Percentiles rank a stretch among this genome's conserved stretches.
phyloP scores from a whole-genome alignment of 768 basidiomycete genomes.

The Pulveroboletus sp. region DNA sequence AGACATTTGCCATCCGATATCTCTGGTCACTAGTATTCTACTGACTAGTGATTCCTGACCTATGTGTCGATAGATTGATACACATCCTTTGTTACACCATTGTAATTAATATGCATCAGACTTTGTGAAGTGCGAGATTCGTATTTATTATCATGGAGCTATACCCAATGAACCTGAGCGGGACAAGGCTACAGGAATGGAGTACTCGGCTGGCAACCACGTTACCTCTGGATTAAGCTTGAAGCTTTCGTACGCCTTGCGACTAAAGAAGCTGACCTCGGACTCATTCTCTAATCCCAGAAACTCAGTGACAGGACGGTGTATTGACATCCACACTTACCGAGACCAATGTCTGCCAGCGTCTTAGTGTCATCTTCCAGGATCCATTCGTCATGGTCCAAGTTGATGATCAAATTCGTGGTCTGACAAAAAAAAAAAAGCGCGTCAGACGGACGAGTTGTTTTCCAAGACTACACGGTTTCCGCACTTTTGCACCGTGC shows the following conservation, averaged over 20 bases:
- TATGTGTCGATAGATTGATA: slow-evolving; percentile 27
- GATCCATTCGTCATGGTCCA: slow-evolving; percentile 95
- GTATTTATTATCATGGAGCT: slow-evolving; percentile 4
- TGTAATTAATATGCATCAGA: slow-evolving; percentile 27
- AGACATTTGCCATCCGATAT: slow-evolving; percentile 18
- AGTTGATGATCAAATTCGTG: slow-evolving; percentile 95
- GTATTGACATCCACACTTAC: slow-evolving; percentile 43
- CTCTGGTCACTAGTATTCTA: slow-evolving; percentile 20
- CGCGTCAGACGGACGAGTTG: background rate
- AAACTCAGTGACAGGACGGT: background rate
- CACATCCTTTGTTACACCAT: slow-evolving; percentile 26
- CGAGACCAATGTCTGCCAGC: slow-evolving; percentile 70
- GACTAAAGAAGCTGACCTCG: slow-evolving; percentile 89
- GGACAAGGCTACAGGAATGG: background rate
- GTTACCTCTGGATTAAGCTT: slow-evolving; percentile 75
- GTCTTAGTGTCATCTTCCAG: slow-evolving; percentile 59
- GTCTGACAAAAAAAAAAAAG: slow-evolving; percentile 49
- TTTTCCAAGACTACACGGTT: background rate
- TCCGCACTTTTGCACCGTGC: slow-evolving; percentile 82
- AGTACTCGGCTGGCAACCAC: no score
- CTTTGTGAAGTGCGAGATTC: background rate
- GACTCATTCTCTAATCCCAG: slow-evolving; percentile 79
- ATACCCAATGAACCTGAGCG: slow-evolving; percentile 28
- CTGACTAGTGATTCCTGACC: slow-evolving; percentile 9
- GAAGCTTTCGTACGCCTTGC: slow-evolving; percentile 72